phyloP scores from a whole-genome alignment of 2,329 filamentous ascomycete species.

The Cercospora sp. region DNA sequence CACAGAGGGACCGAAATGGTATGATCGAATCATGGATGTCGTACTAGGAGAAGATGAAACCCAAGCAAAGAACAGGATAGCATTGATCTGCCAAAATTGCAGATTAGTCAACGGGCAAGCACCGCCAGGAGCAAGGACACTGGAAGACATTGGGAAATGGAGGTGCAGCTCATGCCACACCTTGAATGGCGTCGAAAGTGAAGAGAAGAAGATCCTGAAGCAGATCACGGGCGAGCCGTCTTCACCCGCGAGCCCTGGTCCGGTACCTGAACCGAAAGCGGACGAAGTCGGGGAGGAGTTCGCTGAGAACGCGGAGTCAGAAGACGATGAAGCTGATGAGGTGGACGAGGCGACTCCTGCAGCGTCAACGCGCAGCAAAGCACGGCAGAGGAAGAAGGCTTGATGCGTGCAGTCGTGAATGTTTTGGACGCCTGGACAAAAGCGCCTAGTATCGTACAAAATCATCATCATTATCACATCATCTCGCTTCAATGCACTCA shows the following conservation, averaged over 20 bases:
- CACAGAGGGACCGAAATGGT: slow-evolving; percentile 66
- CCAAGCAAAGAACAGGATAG: slow-evolving; percentile 84
- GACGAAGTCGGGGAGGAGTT: slow-evolving; percentile 16
- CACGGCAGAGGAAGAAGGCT: slow-evolving; percentile 42
- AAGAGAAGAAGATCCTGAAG: slow-evolving; percentile 69
- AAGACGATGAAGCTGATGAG: slow-evolving; percentile 24
- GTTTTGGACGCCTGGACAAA: neutral
- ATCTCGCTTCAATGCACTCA: neutral
- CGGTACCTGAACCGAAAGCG: neutral
- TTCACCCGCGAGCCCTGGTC: slow-evolving; percentile 14
- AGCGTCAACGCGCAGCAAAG: slow-evolving; percentile 45
- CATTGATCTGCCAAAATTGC: slow-evolving; percentile 78
- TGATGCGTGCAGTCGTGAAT: slow-evolving; percentile 13
- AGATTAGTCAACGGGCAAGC: slow-evolving; percentile 93
- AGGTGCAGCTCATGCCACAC: slow-evolving; percentile 81
- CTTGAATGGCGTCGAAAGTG: slow-evolving; percentile 78
- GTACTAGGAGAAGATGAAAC: slow-evolving; percentile 95
- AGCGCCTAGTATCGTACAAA: slow-evolving; percentile 9
- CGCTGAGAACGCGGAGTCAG: slow-evolving; percentile 32
- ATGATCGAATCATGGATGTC: slow-evolving; percentile 88
- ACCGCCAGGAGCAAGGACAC: slow-evolving; percentile 74
- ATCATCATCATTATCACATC: neutral
- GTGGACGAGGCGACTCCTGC: slow-evolving; percentile 36
- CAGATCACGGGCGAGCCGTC: slow-evolving; percentile 50
- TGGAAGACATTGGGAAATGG: slow-evolving; percentile 83